A percentile compares a stretch with the other conserved stretches of the same genome.
phyloP scores from a whole-genome alignment of 768 basidiomycete genomes.

The Hericium alpestre region DNA sequence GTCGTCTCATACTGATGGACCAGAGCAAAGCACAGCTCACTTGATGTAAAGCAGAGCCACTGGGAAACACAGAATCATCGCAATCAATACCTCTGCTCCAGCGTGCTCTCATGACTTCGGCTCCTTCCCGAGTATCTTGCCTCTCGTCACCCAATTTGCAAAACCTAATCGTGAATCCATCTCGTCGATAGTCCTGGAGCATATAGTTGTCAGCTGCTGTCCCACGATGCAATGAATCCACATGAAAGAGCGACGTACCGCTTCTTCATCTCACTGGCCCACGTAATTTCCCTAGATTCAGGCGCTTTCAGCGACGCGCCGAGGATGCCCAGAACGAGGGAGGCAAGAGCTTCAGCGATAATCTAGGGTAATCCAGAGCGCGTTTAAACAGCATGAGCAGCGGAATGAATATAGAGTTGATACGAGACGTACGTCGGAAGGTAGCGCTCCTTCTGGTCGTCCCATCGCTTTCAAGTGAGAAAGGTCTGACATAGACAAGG shows the following conservation, averaged over 20 bases:
- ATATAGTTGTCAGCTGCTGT: neutral
- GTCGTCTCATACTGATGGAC: too few species aligned
- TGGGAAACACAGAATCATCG: too few species aligned
- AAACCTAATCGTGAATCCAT: slow-evolving; percentile 14
- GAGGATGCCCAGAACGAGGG: slow-evolving; percentile 56
- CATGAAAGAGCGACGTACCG: slow-evolving; percentile 36
- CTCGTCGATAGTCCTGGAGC: slow-evolving; percentile 11
- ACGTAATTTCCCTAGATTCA: slow-evolving; percentile 68
- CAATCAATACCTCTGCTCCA: too few species aligned
- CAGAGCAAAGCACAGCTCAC: too few species aligned
- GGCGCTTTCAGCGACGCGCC: slow-evolving; percentile 67
- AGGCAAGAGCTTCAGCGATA: slow-evolving; percentile 51
- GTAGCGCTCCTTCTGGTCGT: slow-evolving; percentile 55
- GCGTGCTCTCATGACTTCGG: neutral
- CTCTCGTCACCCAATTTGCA: slow-evolving; percentile 12
- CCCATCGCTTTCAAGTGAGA: slow-evolving; percentile 71
- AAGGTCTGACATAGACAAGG: slow-evolving; percentile 36
- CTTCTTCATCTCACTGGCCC: slow-evolving; percentile 83
- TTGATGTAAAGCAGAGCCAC: too few species aligned
- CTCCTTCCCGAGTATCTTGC: slow-evolving; percentile 5
- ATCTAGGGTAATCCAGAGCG: slow-evolving; percentile 32
- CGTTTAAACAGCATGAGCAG: neutral
- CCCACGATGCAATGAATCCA: too few species aligned
- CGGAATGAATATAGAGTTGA: neutral
- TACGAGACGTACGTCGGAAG: slow-evolving; percentile 41